phyloP scores from a whole-genome alignment of 2,329 filamentous ascomycete species.

The Xylaria sp. region DNA sequence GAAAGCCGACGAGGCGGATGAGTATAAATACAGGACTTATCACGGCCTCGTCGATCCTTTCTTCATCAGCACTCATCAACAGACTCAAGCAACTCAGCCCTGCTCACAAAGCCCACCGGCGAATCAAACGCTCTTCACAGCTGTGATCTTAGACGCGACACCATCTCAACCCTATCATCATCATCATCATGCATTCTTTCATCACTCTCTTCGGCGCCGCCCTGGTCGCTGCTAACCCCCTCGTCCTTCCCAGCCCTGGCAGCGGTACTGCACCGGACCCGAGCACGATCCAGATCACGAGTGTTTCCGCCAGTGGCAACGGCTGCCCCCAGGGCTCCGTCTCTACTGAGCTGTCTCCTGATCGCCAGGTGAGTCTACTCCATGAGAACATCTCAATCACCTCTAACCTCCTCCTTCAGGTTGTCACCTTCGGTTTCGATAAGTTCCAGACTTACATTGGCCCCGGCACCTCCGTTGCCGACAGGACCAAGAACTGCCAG shows the following conservation, averaged over 20 bases:
- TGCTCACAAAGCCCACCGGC: constrained; percentile 17
- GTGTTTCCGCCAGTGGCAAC: constrained; percentile 56
- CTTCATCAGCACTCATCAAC: constrained; percentile 40
- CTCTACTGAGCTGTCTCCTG: constrained; percentile 56
- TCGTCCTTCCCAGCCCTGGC: constrained; percentile 48
- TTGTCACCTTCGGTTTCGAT: constrained; percentile 61
- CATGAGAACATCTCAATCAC: background rate
- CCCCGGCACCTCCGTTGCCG: constrained; percentile 51
- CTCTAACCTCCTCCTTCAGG: constrained; percentile 44
- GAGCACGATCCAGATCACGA: constrained; percentile 55
- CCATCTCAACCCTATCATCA: constrained; percentile 48
- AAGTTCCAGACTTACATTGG: constrained; percentile 61
- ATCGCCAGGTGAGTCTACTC: constrained; percentile 52
- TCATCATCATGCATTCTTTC: constrained; percentile 56
- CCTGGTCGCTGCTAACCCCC: constrained; percentile 53
- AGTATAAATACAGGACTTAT: constrained; percentile 45
- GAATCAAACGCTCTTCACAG: constrained; percentile 25
- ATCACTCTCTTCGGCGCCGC: constrained; percentile 50
- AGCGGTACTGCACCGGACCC: constrained; percentile 52
- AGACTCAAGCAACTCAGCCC: constrained; percentile 24
- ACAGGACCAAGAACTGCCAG: constrained; percentile 61
- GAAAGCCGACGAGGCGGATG: constrained; percentile 20
- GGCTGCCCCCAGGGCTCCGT: constrained; percentile 59
- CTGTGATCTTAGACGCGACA: constrained; percentile 1
- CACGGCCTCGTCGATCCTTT: constrained; percentile 44